phyloP scores from a whole-genome alignment of 2,329 filamentous ascomycete species.

The Hirsutella rhossiliensis region DNA sequence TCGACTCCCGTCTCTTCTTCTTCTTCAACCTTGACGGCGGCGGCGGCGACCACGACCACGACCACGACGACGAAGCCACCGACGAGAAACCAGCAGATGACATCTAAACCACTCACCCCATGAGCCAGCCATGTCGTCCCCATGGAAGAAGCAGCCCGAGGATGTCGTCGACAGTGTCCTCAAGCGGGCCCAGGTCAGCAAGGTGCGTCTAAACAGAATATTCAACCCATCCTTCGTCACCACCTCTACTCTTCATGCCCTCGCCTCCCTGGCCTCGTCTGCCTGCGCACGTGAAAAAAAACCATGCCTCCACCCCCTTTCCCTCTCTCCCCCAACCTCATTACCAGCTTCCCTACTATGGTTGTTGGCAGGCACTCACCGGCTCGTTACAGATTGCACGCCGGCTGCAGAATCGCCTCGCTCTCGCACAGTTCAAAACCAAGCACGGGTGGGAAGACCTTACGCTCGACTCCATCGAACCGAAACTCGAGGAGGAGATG shows the following conservation, averaged over 20 bases:
- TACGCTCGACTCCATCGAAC: conserved; percentile 75
- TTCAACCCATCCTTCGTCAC: too few relatives aligned
- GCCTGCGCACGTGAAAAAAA: too few relatives aligned
- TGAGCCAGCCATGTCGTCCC: conserved; percentile 39
- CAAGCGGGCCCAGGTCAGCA: conserved; percentile 63
- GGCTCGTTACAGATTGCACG: conserved; percentile 64
- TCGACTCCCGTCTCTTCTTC: too few relatives aligned
- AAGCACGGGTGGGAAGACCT: conserved; percentile 92
- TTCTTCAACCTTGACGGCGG: neutral
- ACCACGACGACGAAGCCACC: too few relatives aligned
- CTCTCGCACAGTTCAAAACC: conserved; percentile 93
- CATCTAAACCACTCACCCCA: neutral
- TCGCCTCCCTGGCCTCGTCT: too few relatives aligned
- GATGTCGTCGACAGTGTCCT: conserved; percentile 56
- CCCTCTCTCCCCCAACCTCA: neutral
- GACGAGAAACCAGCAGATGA: neutral
- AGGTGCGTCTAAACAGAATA: conserved; percentile 36
- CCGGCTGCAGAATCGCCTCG: conserved; percentile 83
- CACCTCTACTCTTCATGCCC: too few relatives aligned
- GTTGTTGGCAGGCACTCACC: neutral
- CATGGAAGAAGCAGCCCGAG: conserved; percentile 51
- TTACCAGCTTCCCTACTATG: neutral
- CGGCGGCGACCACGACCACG: neutral
- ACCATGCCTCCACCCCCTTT: neutral
- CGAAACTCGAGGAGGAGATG: conserved; percentile 68